These are phyloP conservation scores for Colletotrichum lupini DNA, from an alignment of 2,329 filamentous ascomycete genomes.

Conservation along the genomic window DNA sequence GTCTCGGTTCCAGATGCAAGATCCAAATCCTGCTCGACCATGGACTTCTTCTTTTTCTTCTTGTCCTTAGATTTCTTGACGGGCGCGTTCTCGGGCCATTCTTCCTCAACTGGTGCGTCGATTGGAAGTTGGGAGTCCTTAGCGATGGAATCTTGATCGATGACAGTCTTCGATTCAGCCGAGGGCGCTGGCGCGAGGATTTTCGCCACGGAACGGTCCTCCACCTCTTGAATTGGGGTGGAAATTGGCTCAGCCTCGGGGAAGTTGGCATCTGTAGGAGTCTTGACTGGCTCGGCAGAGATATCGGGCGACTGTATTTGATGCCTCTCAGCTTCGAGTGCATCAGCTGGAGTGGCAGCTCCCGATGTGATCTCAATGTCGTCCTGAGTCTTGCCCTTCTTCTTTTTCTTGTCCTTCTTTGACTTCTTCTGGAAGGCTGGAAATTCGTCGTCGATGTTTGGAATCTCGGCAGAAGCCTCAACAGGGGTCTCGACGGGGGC, in stretches of 20 bases:
- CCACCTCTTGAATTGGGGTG: background rate
- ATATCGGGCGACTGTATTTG: background rate
- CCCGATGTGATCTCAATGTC: conserved; percentile 1
- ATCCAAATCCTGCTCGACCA: conserved; percentile 11
- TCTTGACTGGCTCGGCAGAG: background rate
- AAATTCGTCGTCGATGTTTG: conserved; percentile 37
- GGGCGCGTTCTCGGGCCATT: background rate
- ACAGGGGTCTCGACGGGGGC: background rate
- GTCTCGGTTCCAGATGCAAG: conserved; percentile 18
- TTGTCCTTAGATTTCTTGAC: conserved; percentile 37
- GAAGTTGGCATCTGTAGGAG: background rate
- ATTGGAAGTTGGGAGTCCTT: background rate
- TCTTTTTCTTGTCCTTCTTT: conserved; percentile 38
- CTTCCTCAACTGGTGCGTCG: background rate
- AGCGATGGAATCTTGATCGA: background rate
- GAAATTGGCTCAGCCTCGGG: background rate
- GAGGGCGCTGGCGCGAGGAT: background rate
- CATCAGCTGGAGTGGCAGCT: conserved; percentile 11
- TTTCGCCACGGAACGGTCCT: background rate
- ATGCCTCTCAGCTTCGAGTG: background rate
- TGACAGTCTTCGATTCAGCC: background rate
- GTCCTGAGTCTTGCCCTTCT: conserved; percentile 14
- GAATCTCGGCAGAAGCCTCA: background rate
- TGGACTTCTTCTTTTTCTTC: conserved; percentile 31
- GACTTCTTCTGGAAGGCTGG: conserved; percentile 27